These are phyloP conservation scores for Didymella keratinophila DNA, from an alignment of 2,329 filamentous ascomycete species.

Conservation along the genomic window DNA sequence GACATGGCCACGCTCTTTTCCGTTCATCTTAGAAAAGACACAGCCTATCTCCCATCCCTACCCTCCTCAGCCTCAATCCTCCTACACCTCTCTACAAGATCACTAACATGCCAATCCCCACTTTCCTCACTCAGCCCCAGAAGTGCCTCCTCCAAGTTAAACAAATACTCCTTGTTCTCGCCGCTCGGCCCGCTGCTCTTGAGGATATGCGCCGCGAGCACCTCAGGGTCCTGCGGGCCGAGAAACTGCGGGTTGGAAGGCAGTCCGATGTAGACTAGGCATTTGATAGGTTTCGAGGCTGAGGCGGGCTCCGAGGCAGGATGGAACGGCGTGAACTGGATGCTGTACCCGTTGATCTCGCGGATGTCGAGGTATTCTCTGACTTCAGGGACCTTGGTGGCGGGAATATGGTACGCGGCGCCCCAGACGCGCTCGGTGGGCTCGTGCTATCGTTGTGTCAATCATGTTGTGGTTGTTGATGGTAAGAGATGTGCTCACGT, in stretches of 20 bases:
- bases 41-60: slow-evolving; percentile 1
- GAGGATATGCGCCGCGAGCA: slow-evolving; percentile 81
- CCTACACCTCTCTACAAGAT: slow-evolving; percentile 77
- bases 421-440: slow-evolving; percentile 79
- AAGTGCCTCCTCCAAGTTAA: slow-evolving; percentile 78
- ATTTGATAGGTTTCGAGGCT: slow-evolving; percentile 48
- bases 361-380: slow-evolving; percentile 91
- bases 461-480: background rate
- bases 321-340: slow-evolving; percentile 88
- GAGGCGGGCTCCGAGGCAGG: slow-evolving; percentile 63
- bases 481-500: slow-evolving; percentile 53
- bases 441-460: slow-evolving; percentile 46
- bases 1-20: no score
- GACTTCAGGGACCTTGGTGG: slow-evolving; percentile 78
- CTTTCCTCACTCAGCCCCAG: slow-evolving; percentile 76
- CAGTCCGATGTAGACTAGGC: slow-evolving; percentile 92
- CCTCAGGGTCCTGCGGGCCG: slow-evolving; percentile 79
- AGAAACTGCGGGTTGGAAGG: slow-evolving; percentile 93
- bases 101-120: slow-evolving; percentile 82
- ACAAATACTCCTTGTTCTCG: slow-evolving; percentile 87
- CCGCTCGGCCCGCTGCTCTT: slow-evolving; percentile 82
- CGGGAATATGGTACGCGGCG: slow-evolving; percentile 84
- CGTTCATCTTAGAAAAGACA: no score
- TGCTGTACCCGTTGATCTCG: slow-evolving; percentile 96
- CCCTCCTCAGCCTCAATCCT: slow-evolving; percentile 61